phyloP scores from a whole-genome alignment of 1,139 yeast genomes.

The Magnusiomyces tetraspermus region DNA sequence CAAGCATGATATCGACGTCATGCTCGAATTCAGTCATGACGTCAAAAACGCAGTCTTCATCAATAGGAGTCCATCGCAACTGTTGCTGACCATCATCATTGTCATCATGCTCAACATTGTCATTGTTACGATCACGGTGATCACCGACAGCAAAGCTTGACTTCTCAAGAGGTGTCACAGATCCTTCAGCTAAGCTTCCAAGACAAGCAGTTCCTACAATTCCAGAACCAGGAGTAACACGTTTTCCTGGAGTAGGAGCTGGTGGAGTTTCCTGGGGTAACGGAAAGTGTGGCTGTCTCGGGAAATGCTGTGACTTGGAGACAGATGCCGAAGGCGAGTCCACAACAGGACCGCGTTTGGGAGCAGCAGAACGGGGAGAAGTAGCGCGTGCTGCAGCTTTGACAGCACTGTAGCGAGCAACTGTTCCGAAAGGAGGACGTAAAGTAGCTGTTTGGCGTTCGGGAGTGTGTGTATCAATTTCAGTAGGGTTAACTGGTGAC shows the following conservation, averaged over 20 bases:
- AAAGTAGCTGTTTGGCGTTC: slow-evolving; percentile 1
- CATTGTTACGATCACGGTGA: too few relatives aligned
- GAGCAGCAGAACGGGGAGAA: neutral
- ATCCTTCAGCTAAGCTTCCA: neutral
- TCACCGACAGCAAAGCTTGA: neutral
- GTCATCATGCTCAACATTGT: neutral
- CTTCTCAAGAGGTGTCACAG: neutral
- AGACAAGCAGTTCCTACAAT: neutral
- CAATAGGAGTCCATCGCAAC: slow-evolving; percentile 25
- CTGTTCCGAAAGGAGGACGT: neutral
- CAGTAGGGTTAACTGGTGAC: neutral
- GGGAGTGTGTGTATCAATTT: neutral
- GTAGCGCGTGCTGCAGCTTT: neutral
- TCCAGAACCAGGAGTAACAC: neutral
- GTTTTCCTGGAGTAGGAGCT: neutral
- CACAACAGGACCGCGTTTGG: neutral
- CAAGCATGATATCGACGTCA: neutral
- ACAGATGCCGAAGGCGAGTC: neutral
- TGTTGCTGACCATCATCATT: neutral
- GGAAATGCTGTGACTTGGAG: neutral
- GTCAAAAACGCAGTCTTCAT: slow-evolving; percentile 30
- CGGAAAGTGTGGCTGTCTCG: neutral
- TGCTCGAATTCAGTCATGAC: slow-evolving; percentile 21
- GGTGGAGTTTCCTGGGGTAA: neutral
- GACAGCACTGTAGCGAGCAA: neutral